phyloP scores from a whole-genome alignment of 805 yeast genomes.

The Yamadazyma takamatsuzukensis region DNA sequence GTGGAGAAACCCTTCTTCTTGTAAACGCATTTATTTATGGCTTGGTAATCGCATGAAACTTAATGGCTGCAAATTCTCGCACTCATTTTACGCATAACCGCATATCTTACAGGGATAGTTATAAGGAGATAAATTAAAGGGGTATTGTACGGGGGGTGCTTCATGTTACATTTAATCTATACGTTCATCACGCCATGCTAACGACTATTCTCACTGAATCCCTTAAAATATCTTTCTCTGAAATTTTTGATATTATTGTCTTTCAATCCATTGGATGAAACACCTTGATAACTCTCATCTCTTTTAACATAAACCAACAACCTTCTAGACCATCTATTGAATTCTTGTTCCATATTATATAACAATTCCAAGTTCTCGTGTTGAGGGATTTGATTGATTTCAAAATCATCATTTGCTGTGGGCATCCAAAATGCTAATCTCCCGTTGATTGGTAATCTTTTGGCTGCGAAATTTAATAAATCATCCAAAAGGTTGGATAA shows the following conservation, averaged over 20 bases:
- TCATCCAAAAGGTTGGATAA: constrained; percentile 76
- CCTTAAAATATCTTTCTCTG: constrained; percentile 71
- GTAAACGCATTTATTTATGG: no score
- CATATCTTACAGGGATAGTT: no score
- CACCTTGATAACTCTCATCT: constrained; percentile 46
- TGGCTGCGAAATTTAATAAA: constrained; percentile 66
- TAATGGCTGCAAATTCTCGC: no score
- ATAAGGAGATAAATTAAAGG: no score
- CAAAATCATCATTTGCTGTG: constrained; percentile 81
- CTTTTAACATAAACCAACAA: constrained; percentile 75
- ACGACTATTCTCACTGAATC: constrained; percentile 47
- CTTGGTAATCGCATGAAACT: no score
- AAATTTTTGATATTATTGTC: constrained; percentile 51
- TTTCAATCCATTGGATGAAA: constrained; percentile 41
- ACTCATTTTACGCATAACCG: no score
- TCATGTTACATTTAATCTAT: neutral
- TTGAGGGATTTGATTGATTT: constrained; percentile 68
- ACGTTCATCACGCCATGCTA: constrained; percentile 8
- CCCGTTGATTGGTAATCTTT: constrained; percentile 69
- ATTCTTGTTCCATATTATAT: constrained; percentile 78
- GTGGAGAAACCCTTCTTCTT: no score
- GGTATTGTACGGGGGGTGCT: neutral
- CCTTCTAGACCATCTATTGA: constrained; percentile 91
- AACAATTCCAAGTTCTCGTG: constrained; percentile 70
- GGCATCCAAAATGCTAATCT: constrained; percentile 98